Conservation (phyloP, 2,329 filamentous ascomycete genomes). For the Aspergillus tubingensis region DNA sequence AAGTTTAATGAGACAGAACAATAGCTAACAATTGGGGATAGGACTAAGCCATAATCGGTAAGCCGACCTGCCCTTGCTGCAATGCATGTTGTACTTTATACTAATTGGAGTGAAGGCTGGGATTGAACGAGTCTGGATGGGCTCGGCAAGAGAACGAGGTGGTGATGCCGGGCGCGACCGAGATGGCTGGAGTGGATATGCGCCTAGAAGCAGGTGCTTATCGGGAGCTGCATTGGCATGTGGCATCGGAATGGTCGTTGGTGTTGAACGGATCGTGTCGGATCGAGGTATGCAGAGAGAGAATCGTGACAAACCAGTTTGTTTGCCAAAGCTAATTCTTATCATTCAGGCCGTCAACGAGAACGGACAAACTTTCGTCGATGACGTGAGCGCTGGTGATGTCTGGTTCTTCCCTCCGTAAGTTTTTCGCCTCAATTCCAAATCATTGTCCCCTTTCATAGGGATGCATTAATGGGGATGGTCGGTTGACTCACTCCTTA, state of each 20-base stretch:
- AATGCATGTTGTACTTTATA: not conserved
- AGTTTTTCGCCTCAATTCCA: not conserved
- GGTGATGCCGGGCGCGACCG: conserved; percentile 53
- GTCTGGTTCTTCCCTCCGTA: conserved; percentile 76
- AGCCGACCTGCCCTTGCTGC: not conserved
- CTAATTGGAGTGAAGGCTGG: conserved; percentile 33
- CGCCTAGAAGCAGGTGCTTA: conserved; percentile 59
- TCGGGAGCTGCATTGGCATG: conserved; percentile 62
- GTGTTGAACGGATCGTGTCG: conserved; percentile 43
- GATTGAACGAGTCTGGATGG: conserved; percentile 53
- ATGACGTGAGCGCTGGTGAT: conserved; percentile 74
- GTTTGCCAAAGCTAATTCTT: too few species aligned
- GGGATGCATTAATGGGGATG: not conserved
- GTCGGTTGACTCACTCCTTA: not conserved
- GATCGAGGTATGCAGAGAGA: conserved; percentile 30
- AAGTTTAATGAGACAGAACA: not conserved
- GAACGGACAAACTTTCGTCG: conserved; percentile 74
- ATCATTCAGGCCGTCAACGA: conserved; percentile 35
- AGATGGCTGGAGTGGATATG: conserved; percentile 63
- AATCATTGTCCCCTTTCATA: not conserved
- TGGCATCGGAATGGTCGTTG: conserved; percentile 42
- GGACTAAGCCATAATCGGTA: conserved; percentile 51
- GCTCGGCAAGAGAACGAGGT: conserved; percentile 56
- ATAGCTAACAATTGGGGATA: conserved; percentile 16
- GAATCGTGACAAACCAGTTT: not conserved